Base-by-base conservation (phyloP, 2,329 filamentous ascomycete species). In the Eurotiales sp. region DNA sequence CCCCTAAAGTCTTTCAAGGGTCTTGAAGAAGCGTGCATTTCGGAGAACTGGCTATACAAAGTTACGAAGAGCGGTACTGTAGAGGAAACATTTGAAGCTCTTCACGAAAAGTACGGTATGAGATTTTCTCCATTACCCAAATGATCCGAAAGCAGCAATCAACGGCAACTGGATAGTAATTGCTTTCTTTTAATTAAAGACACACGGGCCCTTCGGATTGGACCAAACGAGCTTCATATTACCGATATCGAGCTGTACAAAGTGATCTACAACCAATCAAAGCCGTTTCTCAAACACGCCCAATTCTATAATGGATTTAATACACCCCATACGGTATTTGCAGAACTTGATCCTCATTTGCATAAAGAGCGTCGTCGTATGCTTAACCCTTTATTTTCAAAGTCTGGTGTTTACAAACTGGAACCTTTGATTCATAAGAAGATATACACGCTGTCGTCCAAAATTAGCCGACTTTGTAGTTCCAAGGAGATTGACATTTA, bases 331-430 rank as follows among this genome's bases (percentile, higher is more conserved):
- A 47, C 48, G 2, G 21, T 54, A 5, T 51, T 51, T n/a, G 36
- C 42, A 8, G 52, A 54, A 19, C 25, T 41, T 7, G 42, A 54
- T 10, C 55, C 58, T 12, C n/a, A 21, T 0, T 7, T 52, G 2
- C 59, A 61, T 27, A 55, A 55, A 21, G 32, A 46, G 3, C 51
- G 52, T 8, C 58, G 59, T 3, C 45, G 23, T 15, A 36, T 56
- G 5, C 5, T 61, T 8, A 56, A 46, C 21, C 55, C 55, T 4
- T 55, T 58, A 14, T 61, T 61, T 39, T 60, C 59, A 0, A 57
- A 57, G 17, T 19, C 45, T 3, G 56, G 46, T 3, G 50, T 61
- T 19, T 27, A 10, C 25, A 27, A 27, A 10, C 10, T 27, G 25
- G 25, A 27, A 27, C 25, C 25, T 10, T 10, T 27, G 10, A 27